Conservation (phyloP, 176 grass and related monocot genomes). For the Calamus simplicifolius region DNA sequence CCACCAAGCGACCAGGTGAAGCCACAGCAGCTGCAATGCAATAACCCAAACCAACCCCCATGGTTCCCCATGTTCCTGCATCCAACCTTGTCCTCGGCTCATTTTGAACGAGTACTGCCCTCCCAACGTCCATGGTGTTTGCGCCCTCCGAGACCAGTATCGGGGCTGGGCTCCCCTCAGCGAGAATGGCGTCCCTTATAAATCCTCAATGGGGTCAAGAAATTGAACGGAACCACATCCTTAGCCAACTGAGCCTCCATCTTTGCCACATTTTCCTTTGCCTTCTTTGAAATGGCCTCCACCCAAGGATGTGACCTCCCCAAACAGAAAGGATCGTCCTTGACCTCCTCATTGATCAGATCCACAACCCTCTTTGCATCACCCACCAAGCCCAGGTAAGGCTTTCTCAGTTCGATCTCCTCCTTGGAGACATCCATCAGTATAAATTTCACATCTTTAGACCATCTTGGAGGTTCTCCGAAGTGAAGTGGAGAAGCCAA, state of each 20-base stretch:
- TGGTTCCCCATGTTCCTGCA: constrained; percentile 96
- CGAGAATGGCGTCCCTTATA: constrained; percentile 73
- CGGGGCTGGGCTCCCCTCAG: constrained; percentile 61
- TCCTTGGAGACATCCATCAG: constrained; percentile 66
- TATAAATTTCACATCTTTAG: constrained; percentile 89
- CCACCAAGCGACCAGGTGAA: constrained; percentile 54
- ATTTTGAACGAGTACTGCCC: constrained; percentile 87
- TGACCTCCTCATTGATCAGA: constrained; percentile 74
- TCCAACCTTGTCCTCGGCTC: constrained; percentile 88
- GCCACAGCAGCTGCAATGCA: constrained; percentile 81
- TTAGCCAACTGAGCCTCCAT: constrained; percentile 70
- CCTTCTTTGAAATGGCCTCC: constrained; percentile 71
- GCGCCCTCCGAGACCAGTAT: constrained; percentile 79
- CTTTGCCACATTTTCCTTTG: constrained; percentile 56
- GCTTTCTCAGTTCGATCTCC: constrained; percentile 82
- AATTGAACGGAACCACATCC: constrained; percentile 85
- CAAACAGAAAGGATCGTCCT: constrained; percentile 82
- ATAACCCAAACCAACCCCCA: constrained; percentile 90
- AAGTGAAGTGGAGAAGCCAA: constrained; percentile 95
- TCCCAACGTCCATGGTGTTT: constrained; percentile 91
- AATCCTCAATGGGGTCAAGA: constrained; percentile 80
- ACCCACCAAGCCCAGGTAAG: constrained; percentile 55
- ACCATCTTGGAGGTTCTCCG: constrained; percentile 75
- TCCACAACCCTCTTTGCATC: constrained; percentile 60
- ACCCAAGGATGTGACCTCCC: constrained; percentile 71